These are phyloP conservation scores for Grifola frondosa DNA, from an alignment of 1,284 basidiomycete genomes.

Conservation along the genomic window DNA sequence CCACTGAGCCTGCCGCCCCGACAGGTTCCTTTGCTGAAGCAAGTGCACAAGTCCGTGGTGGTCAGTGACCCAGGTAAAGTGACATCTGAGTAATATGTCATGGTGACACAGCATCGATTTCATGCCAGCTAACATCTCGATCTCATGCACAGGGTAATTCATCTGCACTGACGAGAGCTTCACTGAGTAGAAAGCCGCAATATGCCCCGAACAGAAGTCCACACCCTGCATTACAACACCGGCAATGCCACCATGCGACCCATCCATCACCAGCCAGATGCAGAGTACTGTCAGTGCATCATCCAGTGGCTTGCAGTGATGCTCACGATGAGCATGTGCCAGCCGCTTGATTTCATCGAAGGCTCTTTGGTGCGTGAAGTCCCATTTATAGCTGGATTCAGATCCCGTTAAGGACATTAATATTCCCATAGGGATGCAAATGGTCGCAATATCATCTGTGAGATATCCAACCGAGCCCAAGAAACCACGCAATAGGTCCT, in stretches of 20 bases:
- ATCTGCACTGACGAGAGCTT: not conserved
- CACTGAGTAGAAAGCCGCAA: constrained; percentile 3
- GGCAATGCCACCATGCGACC: not conserved
- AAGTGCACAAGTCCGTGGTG: constrained; percentile 30
- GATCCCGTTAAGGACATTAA: not conserved
- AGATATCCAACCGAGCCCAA: too few species aligned
- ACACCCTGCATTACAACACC: not conserved
- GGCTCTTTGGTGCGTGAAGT: constrained; percentile 1
- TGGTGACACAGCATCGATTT: not conserved
- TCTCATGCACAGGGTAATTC: constrained; percentile 3
- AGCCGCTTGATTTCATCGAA: constrained; percentile 1
- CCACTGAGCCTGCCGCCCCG: constrained; percentile 20
- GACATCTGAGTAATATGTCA: not conserved
- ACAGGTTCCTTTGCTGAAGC: constrained; percentile 19
- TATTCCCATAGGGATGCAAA: constrained; percentile 15
- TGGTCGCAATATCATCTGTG: constrained; percentile 1
- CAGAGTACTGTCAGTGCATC: not conserved
- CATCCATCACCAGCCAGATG: not conserved
- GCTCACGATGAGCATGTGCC: not conserved
- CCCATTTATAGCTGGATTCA: not conserved
- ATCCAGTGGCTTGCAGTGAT: not conserved
- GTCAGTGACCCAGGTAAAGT: constrained; percentile 31
- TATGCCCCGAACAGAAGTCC: not conserved
- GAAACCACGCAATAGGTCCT: too few species aligned
- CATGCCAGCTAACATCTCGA: not conserved